A percentile compares a stretch with the other conserved stretches of the same genome.
Evolutionary conservation across 768 basidiomycete genomes (phyloP).

Genomic region (Suillus lakei): DNA sequence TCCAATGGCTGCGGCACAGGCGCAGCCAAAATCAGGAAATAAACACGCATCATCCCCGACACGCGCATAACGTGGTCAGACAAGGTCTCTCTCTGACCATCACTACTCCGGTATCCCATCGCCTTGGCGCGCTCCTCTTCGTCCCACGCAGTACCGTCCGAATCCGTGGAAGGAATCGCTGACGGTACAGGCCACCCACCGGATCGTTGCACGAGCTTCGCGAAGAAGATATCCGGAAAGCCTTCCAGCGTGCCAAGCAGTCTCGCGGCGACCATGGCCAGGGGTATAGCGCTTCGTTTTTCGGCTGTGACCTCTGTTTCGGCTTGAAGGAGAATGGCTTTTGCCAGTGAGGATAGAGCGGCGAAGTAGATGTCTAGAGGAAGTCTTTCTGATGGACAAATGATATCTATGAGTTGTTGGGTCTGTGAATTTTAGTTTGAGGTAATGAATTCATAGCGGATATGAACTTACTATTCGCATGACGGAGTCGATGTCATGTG

Average conservation of each 20-base stretch:
- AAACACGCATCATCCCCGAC: slow-evolving; percentile 83
- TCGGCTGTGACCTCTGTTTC: slow-evolving; percentile 94
- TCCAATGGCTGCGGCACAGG: slow-evolving; percentile 48
- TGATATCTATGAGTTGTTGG: slow-evolving; percentile 46
- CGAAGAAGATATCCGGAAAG: slow-evolving; percentile 80
- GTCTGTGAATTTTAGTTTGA: slow-evolving; percentile 35
- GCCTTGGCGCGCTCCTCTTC: slow-evolving; percentile 50
- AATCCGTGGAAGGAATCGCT: slow-evolving; percentile 56
- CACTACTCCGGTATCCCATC: slow-evolving; percentile 57
- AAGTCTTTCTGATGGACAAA: slow-evolving; percentile 36
- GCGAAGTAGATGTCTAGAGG: slow-evolving; percentile 64
- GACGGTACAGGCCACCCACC: slow-evolving; percentile 88
- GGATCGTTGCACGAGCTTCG: slow-evolving; percentile 83
- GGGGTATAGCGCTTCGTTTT: slow-evolving; percentile 80
- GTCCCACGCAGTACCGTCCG: slow-evolving; percentile 52
- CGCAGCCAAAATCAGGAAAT: slow-evolving; percentile 68
- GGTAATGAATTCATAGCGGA: slow-evolving; percentile 11
- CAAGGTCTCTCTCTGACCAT: slow-evolving; percentile 52
- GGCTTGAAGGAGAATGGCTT: slow-evolving; percentile 87
- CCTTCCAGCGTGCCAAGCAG: slow-evolving; percentile 61
- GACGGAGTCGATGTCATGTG: slow-evolving; percentile 68
- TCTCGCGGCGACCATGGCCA: slow-evolving; percentile 76
- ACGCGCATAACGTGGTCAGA: slow-evolving; percentile 71
- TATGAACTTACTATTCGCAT: slow-evolving; percentile 58
- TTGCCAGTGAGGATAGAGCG: slow-evolving; percentile 85